phyloP scores from a whole-genome alignment of 768 basidiomycete species.

The Pleurotus citrinopileatus region DNA sequence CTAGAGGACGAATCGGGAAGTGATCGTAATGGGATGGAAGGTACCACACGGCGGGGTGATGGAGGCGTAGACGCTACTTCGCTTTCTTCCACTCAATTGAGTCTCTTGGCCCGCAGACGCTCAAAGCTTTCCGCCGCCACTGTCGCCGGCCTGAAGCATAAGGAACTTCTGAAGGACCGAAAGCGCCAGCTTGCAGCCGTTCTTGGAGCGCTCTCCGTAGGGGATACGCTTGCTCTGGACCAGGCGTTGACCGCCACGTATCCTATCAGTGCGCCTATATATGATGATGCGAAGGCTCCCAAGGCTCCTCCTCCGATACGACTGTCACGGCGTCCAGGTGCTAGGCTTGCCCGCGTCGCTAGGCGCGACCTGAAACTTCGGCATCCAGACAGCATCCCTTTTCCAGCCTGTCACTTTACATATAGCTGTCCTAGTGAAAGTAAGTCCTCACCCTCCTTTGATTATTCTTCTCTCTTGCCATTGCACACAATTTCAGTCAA shows the following conservation, averaged over 20 bases:
- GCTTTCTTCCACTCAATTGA: constrained; percentile 6
- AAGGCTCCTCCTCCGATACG: constrained; percentile 35
- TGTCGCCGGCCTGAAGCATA: constrained; percentile 69
- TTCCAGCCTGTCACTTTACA: constrained; percentile 54
- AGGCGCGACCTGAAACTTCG: constrained; percentile 34
- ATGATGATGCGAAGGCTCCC: constrained; percentile 17
- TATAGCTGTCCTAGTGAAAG: constrained; percentile 65
- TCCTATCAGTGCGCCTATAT: constrained; percentile 21
- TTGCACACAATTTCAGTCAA: constrained; percentile 3
- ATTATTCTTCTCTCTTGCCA: constrained; percentile 19
- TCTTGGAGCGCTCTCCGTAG: constrained; percentile 62
- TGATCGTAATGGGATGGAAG: constrained; percentile 17
- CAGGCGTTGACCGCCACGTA: constrained; percentile 65
- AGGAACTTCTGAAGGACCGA: constrained; percentile 66
- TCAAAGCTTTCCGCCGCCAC: constrained; percentile 55
- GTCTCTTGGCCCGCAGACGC: constrained; percentile 16
- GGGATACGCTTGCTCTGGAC: constrained; percentile 73
- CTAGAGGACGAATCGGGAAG: constrained; percentile 20
- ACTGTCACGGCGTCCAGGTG: constrained; percentile 51
- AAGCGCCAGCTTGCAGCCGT: constrained; percentile 72
- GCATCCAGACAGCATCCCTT: constrained; percentile 42
- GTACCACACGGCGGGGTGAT: constrained; percentile 21
- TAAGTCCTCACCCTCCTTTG: constrained; percentile 44
- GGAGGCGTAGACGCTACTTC: constrained; percentile 16
- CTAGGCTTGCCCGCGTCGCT: constrained; percentile 45